A percentile compares a stretch with the other conserved stretches of the same genome.
These are phyloP conservation scores for Rhazya stricta DNA, from an alignment of 257 asterid species.

Conservation along the genomic window DNA sequence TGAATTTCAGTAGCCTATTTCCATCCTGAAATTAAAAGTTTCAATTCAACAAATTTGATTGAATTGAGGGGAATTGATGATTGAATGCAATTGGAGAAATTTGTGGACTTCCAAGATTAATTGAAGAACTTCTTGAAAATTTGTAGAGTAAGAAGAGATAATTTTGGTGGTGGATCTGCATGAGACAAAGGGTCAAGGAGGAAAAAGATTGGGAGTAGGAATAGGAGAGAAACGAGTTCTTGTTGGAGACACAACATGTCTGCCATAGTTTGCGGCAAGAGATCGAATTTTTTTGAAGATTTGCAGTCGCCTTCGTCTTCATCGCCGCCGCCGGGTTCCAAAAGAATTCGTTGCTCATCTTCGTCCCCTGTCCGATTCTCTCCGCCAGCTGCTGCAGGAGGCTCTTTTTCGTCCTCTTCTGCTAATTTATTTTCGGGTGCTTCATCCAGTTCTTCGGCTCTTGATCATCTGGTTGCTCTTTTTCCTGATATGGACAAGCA, in stretches of 20 bases:
- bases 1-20: background rate
- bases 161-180: slow-evolving; percentile 8
- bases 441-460: slow-evolving; percentile 24
- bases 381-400: slow-evolving; percentile 40
- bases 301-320: slow-evolving; percentile 44
- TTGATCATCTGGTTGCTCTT: slow-evolving; percentile 57
- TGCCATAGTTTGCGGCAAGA: slow-evolving; percentile 99
- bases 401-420: slow-evolving; percentile 4
- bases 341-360: slow-evolving; percentile 82
- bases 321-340: slow-evolving; percentile 75
- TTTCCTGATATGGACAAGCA: slow-evolving; percentile 95
- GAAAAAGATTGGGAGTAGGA: slow-evolving; percentile 38
- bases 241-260: slow-evolving; percentile 71
- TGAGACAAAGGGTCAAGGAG: slow-evolving; percentile 25
- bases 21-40: background rate
- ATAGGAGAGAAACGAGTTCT: slow-evolving; percentile 20
- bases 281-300: slow-evolving; percentile 90
- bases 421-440: slow-evolving; percentile 24
- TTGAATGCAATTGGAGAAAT: background rate
- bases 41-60: background rate
- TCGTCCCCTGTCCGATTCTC: slow-evolving; percentile 55
- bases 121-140: background rate
- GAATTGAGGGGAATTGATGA: background rate
- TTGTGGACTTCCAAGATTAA: background rate
- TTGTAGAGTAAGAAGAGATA: background rate